These are phyloP conservation scores for Cladosporium cucumerinum DNA, from an alignment of 2,329 filamentous ascomycete genomes.

Conservation along the genomic window DNA sequence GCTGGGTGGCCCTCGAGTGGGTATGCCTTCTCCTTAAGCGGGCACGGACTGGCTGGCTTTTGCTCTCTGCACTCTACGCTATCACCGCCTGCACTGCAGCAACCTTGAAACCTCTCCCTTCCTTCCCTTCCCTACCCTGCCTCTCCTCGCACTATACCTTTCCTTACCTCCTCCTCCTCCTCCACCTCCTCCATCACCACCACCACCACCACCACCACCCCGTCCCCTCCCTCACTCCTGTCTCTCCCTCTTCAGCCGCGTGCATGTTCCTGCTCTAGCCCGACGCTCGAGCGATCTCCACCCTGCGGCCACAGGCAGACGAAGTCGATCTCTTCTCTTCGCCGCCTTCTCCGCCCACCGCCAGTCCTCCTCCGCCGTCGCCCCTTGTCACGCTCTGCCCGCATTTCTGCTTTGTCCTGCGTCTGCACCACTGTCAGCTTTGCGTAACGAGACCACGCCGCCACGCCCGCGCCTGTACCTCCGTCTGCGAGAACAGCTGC, in stretches of 20 bases:
- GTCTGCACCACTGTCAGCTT: background rate
- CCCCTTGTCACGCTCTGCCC: background rate
- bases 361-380: background rate
- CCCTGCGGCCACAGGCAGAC: background rate
- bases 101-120: background rate
- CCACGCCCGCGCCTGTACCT: constrained; percentile 9
- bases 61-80: background rate
- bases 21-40: background rate
- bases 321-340: background rate
- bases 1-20: background rate
- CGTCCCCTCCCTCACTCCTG: background rate
- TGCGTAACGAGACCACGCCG: constrained; percentile 16
- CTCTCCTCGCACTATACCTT: constrained; percentile 10
- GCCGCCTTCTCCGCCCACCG: background rate
- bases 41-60: constrained; percentile 3
- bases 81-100: background rate
- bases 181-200: background rate
- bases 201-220: background rate
- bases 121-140: constrained; percentile 11
- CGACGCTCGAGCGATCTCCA: constrained; percentile 4
- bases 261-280: constrained; percentile 12
- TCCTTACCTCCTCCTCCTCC: constrained; percentile 6
- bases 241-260: constrained; percentile 11
- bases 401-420: constrained; percentile 11
- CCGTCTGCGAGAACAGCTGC: background rate